These are phyloP conservation scores for Rhodofomes roseus DNA, from an alignment of 1,284 basidiomycete genomes.

Conservation along the genomic window DNA sequence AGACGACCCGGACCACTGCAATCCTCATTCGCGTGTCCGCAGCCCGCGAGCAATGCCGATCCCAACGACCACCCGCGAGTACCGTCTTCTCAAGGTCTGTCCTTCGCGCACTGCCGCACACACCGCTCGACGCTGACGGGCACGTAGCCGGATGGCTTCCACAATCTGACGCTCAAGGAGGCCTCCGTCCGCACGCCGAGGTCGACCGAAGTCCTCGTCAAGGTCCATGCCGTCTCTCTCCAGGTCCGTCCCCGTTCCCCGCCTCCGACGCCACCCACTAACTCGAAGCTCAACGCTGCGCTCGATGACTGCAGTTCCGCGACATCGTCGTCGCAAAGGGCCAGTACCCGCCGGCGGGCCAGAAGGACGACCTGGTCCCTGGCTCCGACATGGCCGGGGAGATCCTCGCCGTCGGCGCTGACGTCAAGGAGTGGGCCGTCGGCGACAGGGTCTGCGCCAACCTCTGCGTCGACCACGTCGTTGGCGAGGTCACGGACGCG, in stretches of 20 bases:
- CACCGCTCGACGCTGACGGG: too few relatives aligned
- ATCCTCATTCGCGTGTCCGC: too few relatives aligned
- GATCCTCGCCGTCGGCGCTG: constrained; percentile 48
- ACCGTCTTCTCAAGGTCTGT: neutral
- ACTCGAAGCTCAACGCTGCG: neutral
- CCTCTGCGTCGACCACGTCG: constrained; percentile 17
- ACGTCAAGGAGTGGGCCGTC: constrained; percentile 34
- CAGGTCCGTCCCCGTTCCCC: constrained; percentile 23
- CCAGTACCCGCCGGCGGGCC: constrained; percentile 25
- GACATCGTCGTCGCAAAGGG: constrained; percentile 38
- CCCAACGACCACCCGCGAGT: neutral
- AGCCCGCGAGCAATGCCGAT: neutral
- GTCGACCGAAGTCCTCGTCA: constrained; percentile 44
- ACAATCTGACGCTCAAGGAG: constrained; percentile 32
- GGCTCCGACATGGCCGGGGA: constrained; percentile 64
- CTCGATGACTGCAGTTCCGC: constrained; percentile 30
- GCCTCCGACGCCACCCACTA: neutral
- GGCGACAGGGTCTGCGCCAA: constrained; percentile 51
- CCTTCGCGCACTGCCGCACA: neutral
- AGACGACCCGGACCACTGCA: too few relatives aligned
- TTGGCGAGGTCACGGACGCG: constrained; percentile 13
- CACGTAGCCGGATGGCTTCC: constrained; percentile 25
- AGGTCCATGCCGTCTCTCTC: constrained; percentile 48
- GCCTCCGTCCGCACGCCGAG: constrained; percentile 30
- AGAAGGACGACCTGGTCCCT: constrained; percentile 40